Percentiles rank a stretch among this genome's conserved stretches.
Conservation (phyloP, 345 rosid genomes). For the Eucalyptus coolabah region DNA sequence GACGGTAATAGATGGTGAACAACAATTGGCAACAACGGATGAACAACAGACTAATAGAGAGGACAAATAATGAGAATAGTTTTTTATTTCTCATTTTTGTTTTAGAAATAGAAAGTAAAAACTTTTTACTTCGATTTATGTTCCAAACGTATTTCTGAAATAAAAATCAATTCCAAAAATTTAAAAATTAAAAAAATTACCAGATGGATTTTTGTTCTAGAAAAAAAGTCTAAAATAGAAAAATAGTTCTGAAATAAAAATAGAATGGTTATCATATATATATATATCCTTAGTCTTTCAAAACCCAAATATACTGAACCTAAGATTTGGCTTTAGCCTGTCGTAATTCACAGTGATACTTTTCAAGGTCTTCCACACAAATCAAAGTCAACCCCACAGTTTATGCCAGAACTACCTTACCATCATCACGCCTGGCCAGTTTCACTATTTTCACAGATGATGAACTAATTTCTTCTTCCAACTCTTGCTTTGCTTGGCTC, state of each 20-base stretch:
- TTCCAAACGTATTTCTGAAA: no score
- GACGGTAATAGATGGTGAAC: rapidly evolving
- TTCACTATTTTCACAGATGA: not conserved
- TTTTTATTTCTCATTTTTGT: no score
- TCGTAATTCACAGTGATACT: not conserved
- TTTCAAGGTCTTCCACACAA: not conserved
- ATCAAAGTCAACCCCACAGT: not conserved
- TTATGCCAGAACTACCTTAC: not conserved
- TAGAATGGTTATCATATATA: rapidly evolving
- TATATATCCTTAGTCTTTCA: not conserved
- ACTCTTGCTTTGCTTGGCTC: not conserved
- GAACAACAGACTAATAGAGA: rapidly evolving
- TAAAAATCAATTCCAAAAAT: no score
- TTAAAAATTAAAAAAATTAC: no score
- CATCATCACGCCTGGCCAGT: not conserved
- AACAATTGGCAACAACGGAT: rapidly evolving
- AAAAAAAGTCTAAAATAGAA: no score
- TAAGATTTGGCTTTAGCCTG: not conserved
- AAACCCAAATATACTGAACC: not conserved
- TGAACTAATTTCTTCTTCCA: not conserved
- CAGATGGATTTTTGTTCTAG: no score
- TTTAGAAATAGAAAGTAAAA: no score
- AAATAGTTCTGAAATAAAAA: rapidly evolving
- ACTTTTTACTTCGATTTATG: rapidly evolving
- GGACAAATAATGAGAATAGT: no score